Percentiles rank a stretch among this genome's conserved stretches.
Conservation (phyloP, 805 yeast genomes). For the Candida nanaspora region DNA sequence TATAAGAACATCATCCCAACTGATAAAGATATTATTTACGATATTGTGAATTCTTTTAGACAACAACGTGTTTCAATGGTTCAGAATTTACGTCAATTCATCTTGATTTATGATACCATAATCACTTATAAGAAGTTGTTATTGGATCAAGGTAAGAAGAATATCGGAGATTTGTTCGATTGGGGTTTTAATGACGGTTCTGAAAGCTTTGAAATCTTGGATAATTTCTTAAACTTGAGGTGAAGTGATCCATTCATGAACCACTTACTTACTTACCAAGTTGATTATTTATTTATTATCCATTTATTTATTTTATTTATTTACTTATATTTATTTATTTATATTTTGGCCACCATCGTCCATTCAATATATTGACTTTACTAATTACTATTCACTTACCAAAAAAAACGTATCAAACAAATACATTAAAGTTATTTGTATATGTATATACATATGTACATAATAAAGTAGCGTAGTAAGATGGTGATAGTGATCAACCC, state of each 20-base stretch:
- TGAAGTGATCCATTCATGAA: background rate
- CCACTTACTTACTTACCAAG: background rate
- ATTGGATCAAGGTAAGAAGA: background rate
- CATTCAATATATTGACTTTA: no score
- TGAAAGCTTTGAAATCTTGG: no score
- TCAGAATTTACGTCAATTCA: conserved; percentile 48
- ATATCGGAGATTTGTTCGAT: conserved; percentile 8
- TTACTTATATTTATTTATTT: no score
- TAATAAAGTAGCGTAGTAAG: background rate
- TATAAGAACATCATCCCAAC: background rate
- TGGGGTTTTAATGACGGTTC: conserved; percentile 12
- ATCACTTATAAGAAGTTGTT: conserved; percentile 18
- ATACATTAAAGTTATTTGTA: background rate
- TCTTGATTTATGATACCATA: conserved; percentile 39
- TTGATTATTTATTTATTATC: no score
- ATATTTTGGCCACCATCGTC: no score
- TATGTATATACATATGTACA: background rate
- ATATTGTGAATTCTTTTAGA: conserved; percentile 39
- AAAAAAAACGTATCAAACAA: no score
- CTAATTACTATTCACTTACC: no score
- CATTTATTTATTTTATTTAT: no score
- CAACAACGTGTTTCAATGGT: conserved; percentile 52
- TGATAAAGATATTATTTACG: conserved; percentile 36
- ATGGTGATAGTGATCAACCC: conserved; percentile 26
- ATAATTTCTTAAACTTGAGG: background rate